These are phyloP conservation scores for Piloderma croceum DNA, from an alignment of 768 basidiomycete genomes.

Conservation along the genomic window DNA sequence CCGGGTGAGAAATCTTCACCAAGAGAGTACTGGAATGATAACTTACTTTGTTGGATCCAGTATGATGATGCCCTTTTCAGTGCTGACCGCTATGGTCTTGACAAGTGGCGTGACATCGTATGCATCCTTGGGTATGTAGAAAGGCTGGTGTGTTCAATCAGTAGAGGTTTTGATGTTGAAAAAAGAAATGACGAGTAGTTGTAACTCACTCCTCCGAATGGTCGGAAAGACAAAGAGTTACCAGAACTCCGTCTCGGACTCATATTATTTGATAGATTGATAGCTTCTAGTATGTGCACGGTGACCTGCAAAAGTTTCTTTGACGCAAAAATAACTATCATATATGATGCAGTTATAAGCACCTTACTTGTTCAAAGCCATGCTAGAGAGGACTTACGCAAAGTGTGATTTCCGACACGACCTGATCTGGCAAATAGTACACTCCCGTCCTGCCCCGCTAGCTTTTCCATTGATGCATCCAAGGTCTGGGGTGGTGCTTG, in stretches of 20 bases:
- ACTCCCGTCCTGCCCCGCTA: slow-evolving; percentile 47
- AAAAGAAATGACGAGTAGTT: background rate
- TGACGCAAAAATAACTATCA: slow-evolving; percentile 60
- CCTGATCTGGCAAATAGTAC: slow-evolving; percentile 62
- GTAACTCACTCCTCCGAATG: slow-evolving; percentile 58
- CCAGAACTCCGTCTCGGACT: slow-evolving; percentile 24
- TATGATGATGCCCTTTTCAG: slow-evolving; percentile 59
- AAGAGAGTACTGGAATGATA: background rate
- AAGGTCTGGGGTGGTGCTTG: slow-evolving; percentile 41
- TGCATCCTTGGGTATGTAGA: slow-evolving; percentile 69
- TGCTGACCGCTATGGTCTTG: slow-evolving; percentile 62
- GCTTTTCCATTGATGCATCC: slow-evolving; percentile 54
- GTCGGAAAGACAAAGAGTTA: slow-evolving; percentile 46
- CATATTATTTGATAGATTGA: slow-evolving; percentile 34
- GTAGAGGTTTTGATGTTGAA: slow-evolving; percentile 1
- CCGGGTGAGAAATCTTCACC: slow-evolving; percentile 1
- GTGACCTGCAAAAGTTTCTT: slow-evolving; percentile 58
- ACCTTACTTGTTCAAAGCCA: background rate
- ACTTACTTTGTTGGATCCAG: slow-evolving; percentile 64
- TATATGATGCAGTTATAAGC: background rate
- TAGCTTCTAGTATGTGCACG: slow-evolving; percentile 56
- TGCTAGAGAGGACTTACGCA: slow-evolving; percentile 40
- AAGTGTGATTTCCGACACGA: slow-evolving; percentile 43
- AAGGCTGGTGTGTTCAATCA: slow-evolving; percentile 37
- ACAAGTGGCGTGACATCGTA: slow-evolving; percentile 52